Conservation (phyloP, 2,329 filamentous ascomycete species). For the Capronia coronata region DNA sequence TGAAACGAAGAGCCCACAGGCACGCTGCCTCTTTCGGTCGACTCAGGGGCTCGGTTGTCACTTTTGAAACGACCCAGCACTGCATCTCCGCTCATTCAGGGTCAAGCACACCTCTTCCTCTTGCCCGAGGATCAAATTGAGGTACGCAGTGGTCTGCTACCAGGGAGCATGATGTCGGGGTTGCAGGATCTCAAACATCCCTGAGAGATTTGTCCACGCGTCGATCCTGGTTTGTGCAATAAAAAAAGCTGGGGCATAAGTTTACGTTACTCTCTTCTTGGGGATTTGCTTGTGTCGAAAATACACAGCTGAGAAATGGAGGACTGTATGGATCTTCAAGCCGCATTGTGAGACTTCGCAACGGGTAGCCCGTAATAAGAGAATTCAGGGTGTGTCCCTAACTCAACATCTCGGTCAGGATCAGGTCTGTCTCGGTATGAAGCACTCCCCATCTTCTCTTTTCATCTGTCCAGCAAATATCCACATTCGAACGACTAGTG, state of each 20-base stretch:
- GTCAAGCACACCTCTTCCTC: conserved; percentile 2
- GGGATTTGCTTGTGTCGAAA: no score
- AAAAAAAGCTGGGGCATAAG: not conserved
- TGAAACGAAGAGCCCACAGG: not conserved
- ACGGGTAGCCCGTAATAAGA: no score
- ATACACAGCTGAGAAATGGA: no score
- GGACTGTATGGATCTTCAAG: no score
- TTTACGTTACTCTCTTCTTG: no score
- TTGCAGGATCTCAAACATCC: conserved; percentile 1
- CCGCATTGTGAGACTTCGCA: no score
- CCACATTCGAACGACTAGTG: not conserved
- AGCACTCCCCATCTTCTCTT: not conserved
- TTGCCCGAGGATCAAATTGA: not conserved
- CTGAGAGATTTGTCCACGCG: not conserved
- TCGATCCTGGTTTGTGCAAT: not conserved
- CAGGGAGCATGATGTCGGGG: not conserved
- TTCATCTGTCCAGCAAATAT: not conserved
- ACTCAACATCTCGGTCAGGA: conserved; percentile 4
- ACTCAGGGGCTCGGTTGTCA: not conserved
- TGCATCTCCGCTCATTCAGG: not conserved
- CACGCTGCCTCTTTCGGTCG: not conserved
- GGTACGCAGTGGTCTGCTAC: no score
- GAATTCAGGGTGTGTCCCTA: no score
- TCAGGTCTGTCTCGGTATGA: conserved; percentile 9
- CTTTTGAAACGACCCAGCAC: not conserved